Evolutionary conservation across 2,329 filamentous ascomycete species (phyloP), one percentile per base, ranked within the genome.

Genomic region (Botrytis fabae): DNA sequence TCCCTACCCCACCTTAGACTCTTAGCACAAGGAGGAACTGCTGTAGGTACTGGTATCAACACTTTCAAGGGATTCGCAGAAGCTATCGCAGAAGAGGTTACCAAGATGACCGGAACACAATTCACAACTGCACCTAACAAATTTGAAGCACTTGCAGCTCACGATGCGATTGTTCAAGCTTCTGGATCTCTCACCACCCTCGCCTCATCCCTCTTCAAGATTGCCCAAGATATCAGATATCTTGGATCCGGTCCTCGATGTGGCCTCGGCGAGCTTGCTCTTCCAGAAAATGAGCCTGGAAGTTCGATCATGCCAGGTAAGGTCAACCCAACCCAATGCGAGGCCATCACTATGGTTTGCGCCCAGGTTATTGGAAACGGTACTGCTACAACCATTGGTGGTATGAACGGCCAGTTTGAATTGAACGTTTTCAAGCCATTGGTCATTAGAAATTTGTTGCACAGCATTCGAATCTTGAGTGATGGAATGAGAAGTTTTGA

Each of bases 301-400:
- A 96, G 92, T 81, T 97, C 93, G 79, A 98, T 99, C 87, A 99
- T 99, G 96, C 96, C 96, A 62, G 96, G 96, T 81, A 99, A 99
- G 87, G 96, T 99, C 82, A 99, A 99, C 87, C 96, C 96, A 46
- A 99, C 96, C 46, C 96, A 99, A 85, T 97, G 94, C 85, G 96
- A 99, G 87, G 93, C 94, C 75, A 86, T 99, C 83, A 98, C 96
- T 79, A 99, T 99, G 96, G 87, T 98, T 75, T 98, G 95, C 86
- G 90, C 93, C 32, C 96, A 99, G 85, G 95, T 99, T 75, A 97
- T 98, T 89, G 96, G 96, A 81, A 99, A 99, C 88, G 91, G 98
- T 82, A 92, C 94, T 71, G 94, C 96, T 54, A 91, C 93, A 75
- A 98, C 95, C 44, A 94, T 98, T 79, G 94, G 94, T 76, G 96